A percentile compares a stretch with the other conserved stretches of the same genome.
phyloP scores from a whole-genome alignment of 2,329 filamentous ascomycete genomes.

The Ophiocordyceps robertsii region DNA sequence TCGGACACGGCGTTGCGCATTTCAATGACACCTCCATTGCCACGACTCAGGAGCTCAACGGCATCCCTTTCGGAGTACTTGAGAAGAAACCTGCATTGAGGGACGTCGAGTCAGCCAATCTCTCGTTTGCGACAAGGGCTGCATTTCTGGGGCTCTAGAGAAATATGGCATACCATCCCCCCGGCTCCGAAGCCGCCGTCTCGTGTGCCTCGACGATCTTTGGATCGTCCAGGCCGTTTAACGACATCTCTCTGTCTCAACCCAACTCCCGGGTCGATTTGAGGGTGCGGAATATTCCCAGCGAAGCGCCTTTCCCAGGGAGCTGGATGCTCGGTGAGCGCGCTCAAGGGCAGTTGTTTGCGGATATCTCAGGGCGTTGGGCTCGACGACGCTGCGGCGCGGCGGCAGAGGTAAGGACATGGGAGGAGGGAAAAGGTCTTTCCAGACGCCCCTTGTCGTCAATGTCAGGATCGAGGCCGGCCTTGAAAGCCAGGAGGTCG shows the following conservation, averaged over 20 bases:
- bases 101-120: slow-evolving; percentile 7
- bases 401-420: background rate
- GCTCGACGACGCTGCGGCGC: background rate
- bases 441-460: background rate
- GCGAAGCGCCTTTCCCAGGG: background rate
- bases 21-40: slow-evolving; percentile 72
- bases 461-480: slow-evolving; percentile 1
- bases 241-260: slow-evolving; percentile 53
- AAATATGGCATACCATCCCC: slow-evolving; percentile 66
- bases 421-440: background rate
- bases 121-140: background rate
- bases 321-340: background rate
- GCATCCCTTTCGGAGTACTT: slow-evolving; percentile 86
- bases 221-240: slow-evolving; percentile 82
- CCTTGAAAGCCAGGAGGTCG: slow-evolving; percentile 1
- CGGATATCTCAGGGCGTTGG: background rate
- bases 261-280: background rate
- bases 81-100: slow-evolving; percentile 66
- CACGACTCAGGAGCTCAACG: slow-evolving; percentile 62
- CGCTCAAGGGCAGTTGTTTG: background rate
- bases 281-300: background rate
- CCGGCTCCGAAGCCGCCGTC: slow-evolving; percentile 63
- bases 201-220: slow-evolving; percentile 78
- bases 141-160: background rate
- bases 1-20: slow-evolving; percentile 63